These are phyloP conservation scores for Lindgomyces ingoldianus DNA, from an alignment of 495 filamentous ascomycete genomes.

Conservation along the genomic window DNA sequence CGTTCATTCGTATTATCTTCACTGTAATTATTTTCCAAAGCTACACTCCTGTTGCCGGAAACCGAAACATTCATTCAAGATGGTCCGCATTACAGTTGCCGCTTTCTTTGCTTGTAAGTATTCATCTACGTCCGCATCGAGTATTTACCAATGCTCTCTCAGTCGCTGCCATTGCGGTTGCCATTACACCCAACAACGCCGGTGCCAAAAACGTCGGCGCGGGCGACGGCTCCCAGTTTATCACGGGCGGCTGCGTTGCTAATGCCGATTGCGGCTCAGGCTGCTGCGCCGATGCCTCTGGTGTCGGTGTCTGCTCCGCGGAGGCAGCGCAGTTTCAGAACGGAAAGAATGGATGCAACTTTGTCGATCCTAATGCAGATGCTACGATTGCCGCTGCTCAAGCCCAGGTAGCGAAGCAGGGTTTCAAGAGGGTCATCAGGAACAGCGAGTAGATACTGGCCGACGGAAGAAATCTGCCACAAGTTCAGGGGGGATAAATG, in stretches of 20 bases:
- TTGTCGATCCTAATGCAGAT: slow-evolving; percentile 48
- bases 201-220: slow-evolving; percentile 22
- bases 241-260: slow-evolving; percentile 29
- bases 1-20: slow-evolving; percentile 23
- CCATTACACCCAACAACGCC: slow-evolving; percentile 18
- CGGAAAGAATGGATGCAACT: slow-evolving; percentile 50
- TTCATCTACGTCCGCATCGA: neutral
- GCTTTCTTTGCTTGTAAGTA: slow-evolving; percentile 26
- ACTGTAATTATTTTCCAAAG: neutral
- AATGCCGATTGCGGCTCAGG: slow-evolving; percentile 44
- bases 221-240: slow-evolving; percentile 28
- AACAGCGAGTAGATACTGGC: no score
- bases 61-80: slow-evolving; percentile 8
- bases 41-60: neutral
- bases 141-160: neutral
- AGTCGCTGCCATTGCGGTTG: slow-evolving; percentile 12
- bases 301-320: slow-evolving; percentile 49
- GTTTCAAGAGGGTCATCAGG: slow-evolving; percentile 39
- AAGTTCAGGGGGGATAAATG: no score
- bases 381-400: slow-evolving; percentile 48
- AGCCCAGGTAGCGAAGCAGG: slow-evolving; percentile 50
- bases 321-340: slow-evolving; percentile 48
- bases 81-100: slow-evolving; percentile 27
- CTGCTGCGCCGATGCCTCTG: slow-evolving; percentile 49
- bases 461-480: no score